Base-by-base conservation (phyloP, 2,329 filamentous ascomycete genomes). In the Chrysosphaeria jannelii region DNA sequence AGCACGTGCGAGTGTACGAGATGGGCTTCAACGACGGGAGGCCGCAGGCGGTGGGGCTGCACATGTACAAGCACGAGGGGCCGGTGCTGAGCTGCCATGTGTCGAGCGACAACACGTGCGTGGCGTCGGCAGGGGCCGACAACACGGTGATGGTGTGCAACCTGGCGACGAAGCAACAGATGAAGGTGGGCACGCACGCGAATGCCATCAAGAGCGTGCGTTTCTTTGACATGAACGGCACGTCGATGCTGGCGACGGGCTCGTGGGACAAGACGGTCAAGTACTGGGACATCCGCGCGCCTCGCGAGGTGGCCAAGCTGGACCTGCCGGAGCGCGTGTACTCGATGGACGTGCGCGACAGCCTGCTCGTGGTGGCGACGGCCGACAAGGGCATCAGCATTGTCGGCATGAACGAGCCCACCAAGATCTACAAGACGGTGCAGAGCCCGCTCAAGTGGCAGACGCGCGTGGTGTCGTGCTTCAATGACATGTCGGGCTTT, bases 361-460 rank as follows among this genome's bases (percentile, higher is more conserved):
- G 85, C 36, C 56, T 97, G 23, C 60, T 91, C 20, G 85, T 97
- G 11, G 54, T 91, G 27, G 85, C 72, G 30, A 93, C 79, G 1
- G 85, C 85, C 8, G 85, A 97, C 40, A 65, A 85, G 29, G 89
- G 88, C 46, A 89, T 97, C 53, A 79, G 93, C 43, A 69, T 97
- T 30, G 56, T 97, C 47, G 78, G 90, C 46, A 60, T 97, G 26
- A 67, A 70, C 39, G 68, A 88, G 29, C 85, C 85, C 4, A 62
- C 61, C 25, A 76, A 75, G 36, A 76, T 91, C 45, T 91, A 89
- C 60, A 97, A 97, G 57, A 81, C 75, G 7, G 58, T 91, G 23
- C 76, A 90, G 47, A 90, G 76, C 39, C 85, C 85, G 3, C 57
- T 97, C 21, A 97, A 97, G 50, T 97, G 79, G 76, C 85, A 97